Base-by-base conservation (phyloP, 371 early-diverging fungal genomes). In the Mucor indicus region DNA sequence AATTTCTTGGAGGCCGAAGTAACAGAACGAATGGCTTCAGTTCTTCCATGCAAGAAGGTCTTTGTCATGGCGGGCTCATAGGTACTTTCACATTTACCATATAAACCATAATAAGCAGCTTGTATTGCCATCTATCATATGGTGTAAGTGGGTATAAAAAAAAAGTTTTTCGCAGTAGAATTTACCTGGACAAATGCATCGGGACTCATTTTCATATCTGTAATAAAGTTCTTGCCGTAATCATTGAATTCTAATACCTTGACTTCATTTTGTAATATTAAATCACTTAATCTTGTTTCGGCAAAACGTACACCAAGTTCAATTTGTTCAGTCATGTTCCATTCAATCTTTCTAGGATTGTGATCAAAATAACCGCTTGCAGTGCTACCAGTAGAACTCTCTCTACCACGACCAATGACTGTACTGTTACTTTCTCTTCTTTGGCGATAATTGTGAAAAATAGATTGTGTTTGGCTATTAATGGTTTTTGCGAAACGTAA, bases 41-140 rank as follows among this genome's bases (percentile, higher is more conserved):
- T 95, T 31, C 95, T 80, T 15, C 95, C 95, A 57, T 81, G 89
- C 17, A 81, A 77, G 50, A 83, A 93, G 29, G 83, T 78, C 55
- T 87, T 82, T 21, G 92, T 92, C 73, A 89, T 87, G 19, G 92
- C 91, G 42, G 86, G 85, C 62, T 93, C 94, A 68, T 94, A 94
- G 12, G 93, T 93, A 38, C 89, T 79, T 45, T 82, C 79, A 49
- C 73, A 64, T 38, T 77, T 75, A 36, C 92, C 90, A 60, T 86
- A 84, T 50, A 87, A 75, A 44, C 89, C 89, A 75, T 87, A 93
- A 71, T 91, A 93, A 27, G 94, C 94, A 27, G 92, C 86, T 75
- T 95, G 95, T 60, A 91, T 85, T 9, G 93, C 91, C 91, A 95
- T 92, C 75, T 88, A 75, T 31, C 12, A 32, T n/a, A n/a, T n/a